Evolutionary conservation across 2,329 filamentous ascomycete species (phyloP).

Genomic region (Penicillium crustosum): DNA sequence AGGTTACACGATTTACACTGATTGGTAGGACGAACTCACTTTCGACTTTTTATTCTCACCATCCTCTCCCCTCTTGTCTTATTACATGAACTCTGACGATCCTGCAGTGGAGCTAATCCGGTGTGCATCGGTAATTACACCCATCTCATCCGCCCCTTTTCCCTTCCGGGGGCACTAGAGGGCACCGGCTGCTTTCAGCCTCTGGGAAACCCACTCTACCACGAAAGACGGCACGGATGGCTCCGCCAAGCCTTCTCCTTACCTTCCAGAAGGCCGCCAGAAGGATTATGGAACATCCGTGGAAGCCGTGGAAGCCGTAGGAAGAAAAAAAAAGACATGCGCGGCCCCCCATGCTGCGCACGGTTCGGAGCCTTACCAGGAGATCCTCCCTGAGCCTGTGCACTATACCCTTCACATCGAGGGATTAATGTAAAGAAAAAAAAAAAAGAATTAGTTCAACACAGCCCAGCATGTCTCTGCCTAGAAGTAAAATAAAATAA

Average conservation of each 20-base stretch:
- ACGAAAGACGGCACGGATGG: slow-evolving; percentile 19
- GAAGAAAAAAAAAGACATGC: slow-evolving; percentile 14
- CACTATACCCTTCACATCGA: slow-evolving; percentile 1
- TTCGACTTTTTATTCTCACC: not conserved
- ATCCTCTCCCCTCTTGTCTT: not conserved
- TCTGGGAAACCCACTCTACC: slow-evolving; percentile 17
- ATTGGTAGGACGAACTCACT: not conserved
- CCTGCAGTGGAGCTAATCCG: slow-evolving; percentile 2
- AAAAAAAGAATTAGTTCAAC: not conserved
- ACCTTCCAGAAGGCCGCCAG: slow-evolving; percentile 27
- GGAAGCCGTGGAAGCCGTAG: slow-evolving; percentile 11
- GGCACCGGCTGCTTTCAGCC: slow-evolving; percentile 21
- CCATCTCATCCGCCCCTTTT: slow-evolving; percentile 18
- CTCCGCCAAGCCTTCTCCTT: slow-evolving; percentile 27
- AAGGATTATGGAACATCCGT: slow-evolving; percentile 23
- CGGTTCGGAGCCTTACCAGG: slow-evolving; percentile 17
- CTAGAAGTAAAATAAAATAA: not conserved
- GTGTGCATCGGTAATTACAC: slow-evolving; percentile 23
- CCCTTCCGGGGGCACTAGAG: slow-evolving; percentile 16
- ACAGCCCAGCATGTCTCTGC: not conserved
- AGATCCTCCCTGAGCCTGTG: slow-evolving; percentile 7
- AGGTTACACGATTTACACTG: not conserved
- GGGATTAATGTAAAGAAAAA: not conserved
- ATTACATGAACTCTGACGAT: not conserved
- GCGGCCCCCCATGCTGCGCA: slow-evolving; percentile 19